Evolutionary conservation across 495 filamentous ascomycete species (phyloP).

Genomic region (Tirmania nivea): DNA sequence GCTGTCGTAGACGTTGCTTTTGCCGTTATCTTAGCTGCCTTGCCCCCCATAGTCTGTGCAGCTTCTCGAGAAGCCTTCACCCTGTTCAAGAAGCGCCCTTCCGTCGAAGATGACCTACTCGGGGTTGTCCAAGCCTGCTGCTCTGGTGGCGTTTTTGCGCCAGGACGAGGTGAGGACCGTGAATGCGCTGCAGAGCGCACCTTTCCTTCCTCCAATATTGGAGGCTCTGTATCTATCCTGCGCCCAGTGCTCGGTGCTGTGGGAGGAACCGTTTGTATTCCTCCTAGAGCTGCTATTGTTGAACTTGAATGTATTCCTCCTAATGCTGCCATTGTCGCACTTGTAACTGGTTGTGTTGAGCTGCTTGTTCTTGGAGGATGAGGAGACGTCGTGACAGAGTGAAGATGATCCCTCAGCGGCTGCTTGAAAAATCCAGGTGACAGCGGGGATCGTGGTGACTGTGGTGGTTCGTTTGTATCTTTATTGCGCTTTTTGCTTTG

Average conservation of each 20-base stretch:
- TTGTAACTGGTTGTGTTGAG: not conserved
- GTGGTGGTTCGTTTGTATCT: not conserved
- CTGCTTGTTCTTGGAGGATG: not conserved
- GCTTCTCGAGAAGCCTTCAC: conserved; percentile 16
- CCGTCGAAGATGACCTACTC: conserved; percentile 15
- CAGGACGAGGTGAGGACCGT: not conserved
- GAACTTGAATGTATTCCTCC: not conserved
- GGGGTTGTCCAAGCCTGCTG: conserved; percentile 11
- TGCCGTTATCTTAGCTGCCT: conserved; percentile 12
- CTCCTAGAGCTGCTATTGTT: not conserved
- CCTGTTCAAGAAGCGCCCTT: conserved; percentile 16
- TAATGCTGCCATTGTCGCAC: not conserved
- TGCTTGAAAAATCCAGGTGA: not conserved
- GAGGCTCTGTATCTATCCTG: not conserved
- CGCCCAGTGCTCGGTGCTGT: not conserved
- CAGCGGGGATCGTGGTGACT: not conserved
- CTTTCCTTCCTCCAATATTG: not conserved
- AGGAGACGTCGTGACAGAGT: not conserved
- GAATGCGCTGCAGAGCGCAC: not conserved
- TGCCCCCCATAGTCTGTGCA: conserved; percentile 13
- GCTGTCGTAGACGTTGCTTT: not conserved
- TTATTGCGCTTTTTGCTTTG: not conserved
- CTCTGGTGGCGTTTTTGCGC: conserved; percentile 7
- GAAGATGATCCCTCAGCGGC: not conserved
- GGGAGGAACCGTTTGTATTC: not conserved